phyloP scores from a whole-genome alignment of 768 basidiomycete species.

The Austroboletus eburneus region DNA sequence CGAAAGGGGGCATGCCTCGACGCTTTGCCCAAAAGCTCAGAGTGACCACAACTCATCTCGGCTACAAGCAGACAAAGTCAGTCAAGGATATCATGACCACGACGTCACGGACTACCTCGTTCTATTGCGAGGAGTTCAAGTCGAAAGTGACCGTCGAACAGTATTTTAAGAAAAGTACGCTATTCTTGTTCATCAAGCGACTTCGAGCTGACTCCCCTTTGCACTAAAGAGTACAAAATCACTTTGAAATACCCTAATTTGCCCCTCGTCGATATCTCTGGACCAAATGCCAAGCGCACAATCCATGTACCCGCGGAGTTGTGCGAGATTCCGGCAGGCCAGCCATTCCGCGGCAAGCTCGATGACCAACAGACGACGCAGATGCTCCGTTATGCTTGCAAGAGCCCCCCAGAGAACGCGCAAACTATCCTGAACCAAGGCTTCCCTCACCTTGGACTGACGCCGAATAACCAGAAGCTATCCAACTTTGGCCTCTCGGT shows the following conservation, averaged over 20 bases:
- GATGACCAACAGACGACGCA: constrained; percentile 54
- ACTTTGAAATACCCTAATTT: constrained; percentile 46
- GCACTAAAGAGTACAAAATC: constrained; percentile 52
- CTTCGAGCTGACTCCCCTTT: constrained; percentile 7
- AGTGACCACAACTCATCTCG: constrained; percentile 53
- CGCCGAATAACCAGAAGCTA: constrained; percentile 36
- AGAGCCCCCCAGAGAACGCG: constrained; percentile 57
- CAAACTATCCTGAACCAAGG: constrained; percentile 55
- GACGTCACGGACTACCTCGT: constrained; percentile 45
- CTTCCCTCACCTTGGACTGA: constrained; percentile 51
- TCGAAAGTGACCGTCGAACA: constrained; percentile 52
- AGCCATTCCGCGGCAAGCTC: constrained; percentile 59
- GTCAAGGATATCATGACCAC: constrained; percentile 36
- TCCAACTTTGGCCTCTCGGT: constrained; percentile 58
- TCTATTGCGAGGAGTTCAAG: constrained; percentile 56
- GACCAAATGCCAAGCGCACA: constrained; percentile 22
- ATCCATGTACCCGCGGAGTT: constrained; percentile 63
- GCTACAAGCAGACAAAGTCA: constrained; percentile 49
- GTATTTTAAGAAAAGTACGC: constrained; percentile 61
- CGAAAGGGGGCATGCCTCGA: constrained; percentile 42
- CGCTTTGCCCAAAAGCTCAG: constrained; percentile 51
- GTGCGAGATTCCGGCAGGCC: constrained; percentile 58
- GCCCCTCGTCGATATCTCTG: constrained; percentile 55
- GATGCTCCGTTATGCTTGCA: constrained; percentile 73
- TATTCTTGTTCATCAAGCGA: not conserved